These are phyloP conservation scores for Nicotiana benthamiana DNA, from an alignment of 257 asterid genomes.

Conservation along the genomic window DNA sequence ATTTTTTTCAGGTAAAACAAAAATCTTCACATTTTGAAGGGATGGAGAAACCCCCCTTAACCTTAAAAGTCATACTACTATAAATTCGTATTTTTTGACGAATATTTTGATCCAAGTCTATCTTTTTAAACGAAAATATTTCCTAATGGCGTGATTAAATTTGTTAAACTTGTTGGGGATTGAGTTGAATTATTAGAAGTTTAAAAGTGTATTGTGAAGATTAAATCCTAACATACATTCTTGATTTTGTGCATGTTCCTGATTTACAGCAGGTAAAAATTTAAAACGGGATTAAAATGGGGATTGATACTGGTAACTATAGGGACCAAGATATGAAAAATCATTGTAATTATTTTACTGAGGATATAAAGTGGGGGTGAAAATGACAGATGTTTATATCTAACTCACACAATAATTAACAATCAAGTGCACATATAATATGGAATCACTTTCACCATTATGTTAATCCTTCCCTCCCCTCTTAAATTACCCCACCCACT, in stretches of 20 bases:
- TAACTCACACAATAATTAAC: not conserved
- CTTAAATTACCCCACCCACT: not conserved
- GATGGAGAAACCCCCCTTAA: too few species aligned
- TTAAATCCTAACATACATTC: not conserved
- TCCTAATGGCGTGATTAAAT: too few species aligned
- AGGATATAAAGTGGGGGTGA: not conserved
- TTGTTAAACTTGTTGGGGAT: not conserved
- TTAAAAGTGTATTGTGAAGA: not conserved
- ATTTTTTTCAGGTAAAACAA: not conserved
- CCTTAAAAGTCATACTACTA: too few species aligned
- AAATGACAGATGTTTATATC: not conserved
- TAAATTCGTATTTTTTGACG: too few species aligned
- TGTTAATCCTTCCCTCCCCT: not conserved
- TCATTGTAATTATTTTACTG: not conserved
- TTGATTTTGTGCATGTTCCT: not conserved
- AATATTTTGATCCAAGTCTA: too few species aligned
- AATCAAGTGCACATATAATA: conserved; percentile 1
- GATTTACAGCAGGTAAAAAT: not conserved
- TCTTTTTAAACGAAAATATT: too few species aligned
- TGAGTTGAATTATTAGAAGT: not conserved
- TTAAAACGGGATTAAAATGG: not conserved
- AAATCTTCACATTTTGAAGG: too few species aligned
- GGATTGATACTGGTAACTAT: not conserved
- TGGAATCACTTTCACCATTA: not conserved
- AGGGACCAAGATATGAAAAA: not conserved